These are phyloP conservation scores for Neurospora sp. DNA, from an alignment of 495 filamentous ascomycete genomes.

Conservation along the genomic window DNA sequence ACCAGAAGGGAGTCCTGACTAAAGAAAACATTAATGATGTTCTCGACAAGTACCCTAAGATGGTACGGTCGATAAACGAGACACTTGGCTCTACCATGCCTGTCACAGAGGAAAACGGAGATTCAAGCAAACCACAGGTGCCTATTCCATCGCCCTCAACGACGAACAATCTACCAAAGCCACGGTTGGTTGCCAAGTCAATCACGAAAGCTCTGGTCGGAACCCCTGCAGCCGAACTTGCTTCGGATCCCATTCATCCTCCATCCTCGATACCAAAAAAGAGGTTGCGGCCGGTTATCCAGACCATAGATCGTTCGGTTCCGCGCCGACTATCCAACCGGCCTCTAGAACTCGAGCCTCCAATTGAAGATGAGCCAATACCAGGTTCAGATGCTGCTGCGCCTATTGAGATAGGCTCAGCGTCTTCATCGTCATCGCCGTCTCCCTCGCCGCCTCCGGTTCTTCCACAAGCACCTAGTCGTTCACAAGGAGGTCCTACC, in stretches of 20 bases:
- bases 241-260: not conserved
- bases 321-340: not conserved
- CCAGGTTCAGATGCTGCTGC: not conserved
- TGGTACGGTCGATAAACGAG: conserved; percentile 5
- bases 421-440: not conserved
- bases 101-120: not conserved
- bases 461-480: not conserved
- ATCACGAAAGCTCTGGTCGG: not conserved
- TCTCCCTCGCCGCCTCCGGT: not conserved
- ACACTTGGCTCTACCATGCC: not conserved
- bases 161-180: not conserved
- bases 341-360: not conserved
- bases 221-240: not conserved
- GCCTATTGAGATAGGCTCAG: not conserved
- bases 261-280: not conserved
- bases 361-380: not conserved
- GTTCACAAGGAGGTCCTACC: not conserved
- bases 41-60: conserved; percentile 8
- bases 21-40: conserved; percentile 25
- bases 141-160: not conserved
- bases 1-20: conserved; percentile 25
- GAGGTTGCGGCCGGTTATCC: not conserved
- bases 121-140: not conserved
- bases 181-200: not conserved
- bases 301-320: not conserved